phyloP scores from a whole-genome alignment of 2,329 filamentous ascomycete genomes.

The Claviceps humidiphila region DNA sequence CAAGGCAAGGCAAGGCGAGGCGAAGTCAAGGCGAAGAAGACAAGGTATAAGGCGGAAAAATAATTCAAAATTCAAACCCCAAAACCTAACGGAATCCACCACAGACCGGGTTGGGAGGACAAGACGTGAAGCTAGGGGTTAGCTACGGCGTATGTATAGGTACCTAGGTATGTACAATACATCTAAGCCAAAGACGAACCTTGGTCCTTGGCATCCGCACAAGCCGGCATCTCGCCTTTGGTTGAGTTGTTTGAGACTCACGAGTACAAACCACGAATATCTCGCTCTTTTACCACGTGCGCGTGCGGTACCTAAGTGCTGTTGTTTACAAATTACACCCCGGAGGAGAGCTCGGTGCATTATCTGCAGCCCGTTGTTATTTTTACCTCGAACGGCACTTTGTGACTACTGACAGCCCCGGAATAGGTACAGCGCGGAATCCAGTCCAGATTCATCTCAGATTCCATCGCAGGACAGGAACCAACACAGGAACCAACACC shows the following conservation, averaged over 20 bases:
- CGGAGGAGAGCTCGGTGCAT: not conserved
- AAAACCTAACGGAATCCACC: too few relatives aligned
- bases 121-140: not conserved
- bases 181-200: not conserved
- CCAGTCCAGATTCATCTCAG: too few relatives aligned
- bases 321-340: not conserved
- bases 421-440: too few relatives aligned
- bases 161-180: not conserved
- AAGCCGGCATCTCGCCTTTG: not conserved
- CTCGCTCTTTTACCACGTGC: not conserved
- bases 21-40: not conserved
- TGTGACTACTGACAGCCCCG: too few relatives aligned
- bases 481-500: not conserved
- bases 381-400: not conserved
- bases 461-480: too few relatives aligned
- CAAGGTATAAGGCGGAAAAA: not conserved
- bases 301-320: not conserved
- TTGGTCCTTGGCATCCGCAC: not conserved
- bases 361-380: not conserved
- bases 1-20: not conserved
- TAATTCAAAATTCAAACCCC: too few relatives aligned
- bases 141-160: not conserved
- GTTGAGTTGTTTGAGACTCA: not conserved
- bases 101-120: not conserved
- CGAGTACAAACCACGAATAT: too few relatives aligned